phyloP scores from a whole-genome alignment of 306 rosid genomes.

The Vicia villosa region DNA sequence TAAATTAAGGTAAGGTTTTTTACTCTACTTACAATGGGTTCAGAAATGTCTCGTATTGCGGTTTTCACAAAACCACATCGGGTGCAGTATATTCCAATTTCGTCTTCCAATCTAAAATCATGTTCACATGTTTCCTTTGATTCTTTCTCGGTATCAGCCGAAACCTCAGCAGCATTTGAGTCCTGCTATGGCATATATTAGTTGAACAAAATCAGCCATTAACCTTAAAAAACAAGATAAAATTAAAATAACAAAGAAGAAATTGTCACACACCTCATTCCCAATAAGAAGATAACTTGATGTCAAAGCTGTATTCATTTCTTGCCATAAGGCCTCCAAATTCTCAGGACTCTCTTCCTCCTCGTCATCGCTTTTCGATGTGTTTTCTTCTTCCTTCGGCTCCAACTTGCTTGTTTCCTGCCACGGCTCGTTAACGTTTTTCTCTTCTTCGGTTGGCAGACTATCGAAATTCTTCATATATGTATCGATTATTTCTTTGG shows the following conservation, averaged over 20 bases:
- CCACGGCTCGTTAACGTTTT: slow-evolving; percentile 64
- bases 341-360: slow-evolving; percentile 59
- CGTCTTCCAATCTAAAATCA: slow-evolving; percentile 62
- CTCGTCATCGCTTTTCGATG: slow-evolving; percentile 20
- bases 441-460: slow-evolving; percentile 37
- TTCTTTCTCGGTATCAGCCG: slow-evolving; percentile 23
- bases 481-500: slow-evolving; percentile 71
- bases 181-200: slow-evolving; percentile 49
- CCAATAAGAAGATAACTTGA: slow-evolving; percentile 63
- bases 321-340: slow-evolving; percentile 73
- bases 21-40: slow-evolving; percentile 76
- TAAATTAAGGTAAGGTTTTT: neutral
- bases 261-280: slow-evolving; percentile 47
- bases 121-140: slow-evolving; percentile 52
- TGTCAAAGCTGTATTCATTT: slow-evolving; percentile 73
- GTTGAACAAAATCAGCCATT: slow-evolving; percentile 29
- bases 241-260: neutral
- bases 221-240: slow-evolving; percentile 1
- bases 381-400: slow-evolving; percentile 37
- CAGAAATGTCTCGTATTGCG: slow-evolving; percentile 62
- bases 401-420: slow-evolving; percentile 44
- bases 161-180: slow-evolving; percentile 35
- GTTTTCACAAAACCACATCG: slow-evolving; percentile 66
- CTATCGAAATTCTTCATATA: slow-evolving; percentile 65
- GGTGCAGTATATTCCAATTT: slow-evolving; percentile 73